Conservation (phyloP, 169 alveolate species). For the Neospora caninum region DNA sequence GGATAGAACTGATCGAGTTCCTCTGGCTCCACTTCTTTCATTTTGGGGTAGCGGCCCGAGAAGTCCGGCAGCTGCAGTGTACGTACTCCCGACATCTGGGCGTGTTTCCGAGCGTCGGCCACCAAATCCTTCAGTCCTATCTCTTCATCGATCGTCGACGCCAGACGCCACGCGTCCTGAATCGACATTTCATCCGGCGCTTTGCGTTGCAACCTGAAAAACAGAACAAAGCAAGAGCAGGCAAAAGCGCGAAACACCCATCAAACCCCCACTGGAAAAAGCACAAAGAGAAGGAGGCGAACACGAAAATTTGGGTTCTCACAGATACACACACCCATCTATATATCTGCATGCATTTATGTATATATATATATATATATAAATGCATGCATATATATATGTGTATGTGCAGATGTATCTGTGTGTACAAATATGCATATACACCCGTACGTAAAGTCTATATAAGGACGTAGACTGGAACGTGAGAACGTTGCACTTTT, state of each 20-base stretch:
- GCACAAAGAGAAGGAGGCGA: background rate
- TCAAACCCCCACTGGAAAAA: background rate
- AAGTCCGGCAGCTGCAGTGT: conserved; percentile 37
- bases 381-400: background rate
- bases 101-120: conserved; percentile 19
- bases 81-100: conserved; percentile 23
- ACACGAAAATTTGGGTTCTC: no score
- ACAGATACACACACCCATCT: background rate
- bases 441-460: no score
- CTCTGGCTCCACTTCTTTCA: conserved; percentile 7
- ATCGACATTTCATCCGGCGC: conserved; percentile 28
- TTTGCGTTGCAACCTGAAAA: conserved; percentile 8
- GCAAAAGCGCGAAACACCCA: no score
- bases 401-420: background rate
- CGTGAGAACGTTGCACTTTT: background rate
- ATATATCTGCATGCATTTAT: background rate
- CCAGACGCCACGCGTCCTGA: conserved; percentile 16
- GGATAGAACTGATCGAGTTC: background rate
- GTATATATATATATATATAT: background rate
- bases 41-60: background rate
- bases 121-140: background rate
- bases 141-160: background rate
- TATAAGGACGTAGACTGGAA: no score
- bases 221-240: background rate
- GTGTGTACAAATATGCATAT: background rate